Percentiles rank a stretch among this genome's conserved stretches.
Evolutionary conservation across 2,329 filamentous ascomycete species (phyloP).

Genomic region (Xylaria sp.): DNA sequence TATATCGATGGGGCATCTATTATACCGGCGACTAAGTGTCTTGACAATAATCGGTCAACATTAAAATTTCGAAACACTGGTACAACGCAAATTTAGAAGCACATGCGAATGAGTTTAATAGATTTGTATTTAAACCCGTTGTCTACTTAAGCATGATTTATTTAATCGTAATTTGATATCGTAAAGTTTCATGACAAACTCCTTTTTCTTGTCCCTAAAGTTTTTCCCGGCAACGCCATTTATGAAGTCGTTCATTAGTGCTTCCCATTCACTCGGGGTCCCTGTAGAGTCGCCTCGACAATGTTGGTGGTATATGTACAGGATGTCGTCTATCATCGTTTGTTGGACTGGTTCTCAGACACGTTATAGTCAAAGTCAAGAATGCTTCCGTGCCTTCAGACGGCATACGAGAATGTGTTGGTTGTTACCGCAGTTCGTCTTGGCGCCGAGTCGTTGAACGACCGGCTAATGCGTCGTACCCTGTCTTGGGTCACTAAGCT

Average conservation of each 20-base stretch:
- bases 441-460: conserved; percentile 7
- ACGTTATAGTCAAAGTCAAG: neutral
- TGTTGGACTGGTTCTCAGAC: neutral
- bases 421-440: conserved; percentile 6
- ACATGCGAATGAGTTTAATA: neutral
- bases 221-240: conserved; percentile 31
- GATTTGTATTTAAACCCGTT: conserved; percentile 2
- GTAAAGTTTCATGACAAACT: conserved; percentile 29
- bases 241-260: conserved; percentile 22
- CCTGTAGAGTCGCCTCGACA: conserved; percentile 3
- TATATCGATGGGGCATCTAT: too few relatives aligned
- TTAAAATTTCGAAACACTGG: too few relatives aligned
- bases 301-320: conserved; percentile 34
- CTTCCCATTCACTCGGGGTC: conserved; percentile 6
- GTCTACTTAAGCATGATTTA: conserved; percentile 23
- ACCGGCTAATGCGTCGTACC: neutral
- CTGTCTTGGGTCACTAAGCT: conserved; percentile 58
- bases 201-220: conserved; percentile 25
- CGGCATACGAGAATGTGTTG: neutral
- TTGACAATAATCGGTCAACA: neutral
- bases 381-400: neutral
- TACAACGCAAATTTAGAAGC: neutral
- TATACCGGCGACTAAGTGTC: neutral
- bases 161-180: conserved; percentile 21
- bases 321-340: conserved; percentile 17